Conservation (phyloP, 108 stramenopile genomes). For the Skeletonema menzelii region DNA sequence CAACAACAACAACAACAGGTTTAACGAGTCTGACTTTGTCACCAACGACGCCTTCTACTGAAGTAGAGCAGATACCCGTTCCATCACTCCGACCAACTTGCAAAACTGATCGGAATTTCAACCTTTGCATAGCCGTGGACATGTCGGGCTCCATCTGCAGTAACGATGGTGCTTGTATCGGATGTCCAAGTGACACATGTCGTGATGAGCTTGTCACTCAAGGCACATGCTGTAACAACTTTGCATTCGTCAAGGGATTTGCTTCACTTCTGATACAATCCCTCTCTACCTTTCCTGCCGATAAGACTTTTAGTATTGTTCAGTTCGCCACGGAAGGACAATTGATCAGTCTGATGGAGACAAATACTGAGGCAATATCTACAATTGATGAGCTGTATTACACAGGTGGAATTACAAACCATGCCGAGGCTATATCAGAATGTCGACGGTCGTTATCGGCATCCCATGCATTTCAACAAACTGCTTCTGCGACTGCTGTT, state of each 20-base stretch:
- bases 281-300: not conserved
- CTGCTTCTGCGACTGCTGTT: not conserved
- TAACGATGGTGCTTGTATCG: not conserved
- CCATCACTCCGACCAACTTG: conserved; percentile 10
- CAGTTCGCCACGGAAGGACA: not conserved
- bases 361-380: not conserved
- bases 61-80: not conserved
- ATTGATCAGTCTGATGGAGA: not conserved
- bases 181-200: not conserved
- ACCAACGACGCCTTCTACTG: not conserved
- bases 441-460: not conserved
- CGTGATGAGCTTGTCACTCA: not conserved
- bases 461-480: not conserved
- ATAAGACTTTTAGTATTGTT: conserved; percentile 1
- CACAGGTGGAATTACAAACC: conserved; percentile 26
- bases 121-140: not conserved
- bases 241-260: not conserved
- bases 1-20: not conserved
- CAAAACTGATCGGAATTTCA: conserved; percentile 1
- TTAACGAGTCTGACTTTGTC: no score
- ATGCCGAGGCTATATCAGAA: not conserved
- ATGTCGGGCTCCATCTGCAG: conserved; percentile 1
- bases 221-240: conserved; percentile 3
- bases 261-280: not conserved
- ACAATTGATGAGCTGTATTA: conserved; percentile 6